Evolutionary conservation across 1,284 basidiomycete genomes (phyloP), one percentile per base, ranked within the genome.

Genomic region (Xanthoconium separans): DNA sequence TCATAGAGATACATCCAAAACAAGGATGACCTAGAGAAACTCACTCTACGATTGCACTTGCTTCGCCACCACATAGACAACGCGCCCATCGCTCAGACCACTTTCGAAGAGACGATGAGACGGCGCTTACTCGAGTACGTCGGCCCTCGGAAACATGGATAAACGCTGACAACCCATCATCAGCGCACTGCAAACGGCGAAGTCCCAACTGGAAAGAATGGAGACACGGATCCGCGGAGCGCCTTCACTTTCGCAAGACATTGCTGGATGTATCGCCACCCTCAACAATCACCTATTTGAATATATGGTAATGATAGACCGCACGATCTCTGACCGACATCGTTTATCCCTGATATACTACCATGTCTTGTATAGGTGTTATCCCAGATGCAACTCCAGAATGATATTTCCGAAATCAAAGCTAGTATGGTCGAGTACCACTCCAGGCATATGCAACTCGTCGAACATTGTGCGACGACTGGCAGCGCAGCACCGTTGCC

Each of bases 251-350:
- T 24, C 42, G 1, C 55, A 44, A 20, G 55, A 51, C 2, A 47
- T 58, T 16, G 15, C 34, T 3, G 37, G 49, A 2, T 48, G 45
- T 27, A 22, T 47, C 20, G 18, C 44, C 27, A 20, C 31, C 20
- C 47, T 58, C 45, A 58, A 58, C 18, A 36, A 34, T 10, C 30
- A 20, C 13, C 44, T 54, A 6, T 37, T 41, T 4, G 37, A 47
- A n/a, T 44, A 53, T 22, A 11, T 40, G 56, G 56, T 55, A 7
- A 13, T 13, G 39, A 10, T n/a, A 15, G n/a, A 50, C 11, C 4
- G 16, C 7, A 9, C 9, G 18, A 9, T 44, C 20, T 7, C 22
- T 2, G 11, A 24, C 11, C 0, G 12, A 20, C 8, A 31, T 1
- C 2, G 3, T 33, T 33, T 6, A 9, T 15, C 18, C 10, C 8